phyloP scores from a whole-genome alignment of 768 basidiomycete species.

The Termitomyces sp. region DNA sequence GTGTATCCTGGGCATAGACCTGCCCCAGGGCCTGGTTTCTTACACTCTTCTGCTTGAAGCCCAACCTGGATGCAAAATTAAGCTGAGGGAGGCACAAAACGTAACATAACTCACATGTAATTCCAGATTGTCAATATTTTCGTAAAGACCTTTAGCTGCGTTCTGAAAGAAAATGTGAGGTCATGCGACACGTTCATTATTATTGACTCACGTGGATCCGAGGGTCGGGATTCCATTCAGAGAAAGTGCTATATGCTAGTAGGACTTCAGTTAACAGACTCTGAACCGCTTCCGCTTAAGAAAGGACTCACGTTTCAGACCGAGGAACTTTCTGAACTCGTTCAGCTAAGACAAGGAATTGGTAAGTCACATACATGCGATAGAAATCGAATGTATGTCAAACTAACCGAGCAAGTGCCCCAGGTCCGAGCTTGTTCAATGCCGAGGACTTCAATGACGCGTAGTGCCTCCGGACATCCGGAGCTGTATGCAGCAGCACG shows the following conservation, averaged over 20 bases:
- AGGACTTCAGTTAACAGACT: conserved; percentile 7
- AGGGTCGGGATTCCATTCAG: conserved; percentile 68
- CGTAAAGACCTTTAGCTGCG: conserved; percentile 62
- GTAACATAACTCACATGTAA: conserved; percentile 48
- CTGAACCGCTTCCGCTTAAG: background rate
- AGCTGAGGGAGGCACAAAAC: background rate
- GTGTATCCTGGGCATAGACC: conserved; percentile 83
- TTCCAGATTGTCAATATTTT: conserved; percentile 74
- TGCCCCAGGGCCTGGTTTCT: conserved; percentile 57
- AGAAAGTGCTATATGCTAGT: conserved; percentile 55
- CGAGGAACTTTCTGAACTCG: conserved; percentile 69
- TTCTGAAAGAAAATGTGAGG: conserved; percentile 28
- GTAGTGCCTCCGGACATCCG: conserved; percentile 62
- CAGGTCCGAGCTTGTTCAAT: conserved; percentile 64
- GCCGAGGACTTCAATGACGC: conserved; percentile 62
- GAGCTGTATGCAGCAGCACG: conserved; percentile 63
- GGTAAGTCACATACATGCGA: conserved; percentile 1
- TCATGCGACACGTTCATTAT: background rate
- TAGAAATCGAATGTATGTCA: background rate
- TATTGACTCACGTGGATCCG: conserved; percentile 43
- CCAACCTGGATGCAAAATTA: conserved; percentile 38
- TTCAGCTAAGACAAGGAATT: conserved; percentile 39
- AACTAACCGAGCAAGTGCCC: conserved; percentile 66
- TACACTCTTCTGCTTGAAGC: conserved; percentile 69
- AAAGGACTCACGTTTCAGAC: conserved; percentile 50